Conservation (phyloP, 2,329 filamentous ascomycete species). For the Neonectria ditissima region DNA sequence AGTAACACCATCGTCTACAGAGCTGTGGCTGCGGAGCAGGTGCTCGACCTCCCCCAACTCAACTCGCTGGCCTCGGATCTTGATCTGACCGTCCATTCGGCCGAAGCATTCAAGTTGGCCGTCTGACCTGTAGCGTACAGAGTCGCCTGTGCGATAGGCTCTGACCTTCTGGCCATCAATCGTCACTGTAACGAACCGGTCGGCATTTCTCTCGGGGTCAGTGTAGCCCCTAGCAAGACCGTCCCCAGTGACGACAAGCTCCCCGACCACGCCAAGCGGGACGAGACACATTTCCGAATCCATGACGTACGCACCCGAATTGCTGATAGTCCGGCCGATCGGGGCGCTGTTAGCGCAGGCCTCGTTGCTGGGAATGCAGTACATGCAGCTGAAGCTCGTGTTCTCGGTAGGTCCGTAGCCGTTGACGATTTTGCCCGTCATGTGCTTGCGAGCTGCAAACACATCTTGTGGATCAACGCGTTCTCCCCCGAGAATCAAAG, state of each 20-base stretch:
- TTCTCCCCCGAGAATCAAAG: constrained; percentile 35
- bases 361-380: constrained; percentile 8
- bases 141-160: constrained; percentile 36
- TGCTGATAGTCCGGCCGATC: constrained; percentile 36
- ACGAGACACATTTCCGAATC: constrained; percentile 40
- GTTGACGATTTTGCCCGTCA: constrained; percentile 18
- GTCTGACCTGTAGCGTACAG: constrained; percentile 30
- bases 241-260: constrained; percentile 45
- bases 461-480: constrained; percentile 25
- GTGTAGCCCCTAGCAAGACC: constrained; percentile 4
- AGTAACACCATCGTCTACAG: neutral
- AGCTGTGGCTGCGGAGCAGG: constrained; percentile 2
- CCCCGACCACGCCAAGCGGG: constrained; percentile 43
- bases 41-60: constrained; percentile 40
- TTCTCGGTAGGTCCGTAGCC: constrained; percentile 40
- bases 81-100: constrained; percentile 17
- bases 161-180: neutral
- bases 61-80: constrained; percentile 38
- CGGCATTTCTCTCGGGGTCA: neutral
- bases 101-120: constrained; percentile 31
- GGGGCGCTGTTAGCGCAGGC: constrained; percentile 30
- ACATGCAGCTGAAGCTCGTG: constrained; percentile 20
- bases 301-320: constrained; percentile 42
- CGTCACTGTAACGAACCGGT: neutral
- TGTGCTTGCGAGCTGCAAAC: neutral